phyloP scores from a whole-genome alignment of 1,284 basidiomycete genomes.

The Ceraceosorus bombacis region DNA sequence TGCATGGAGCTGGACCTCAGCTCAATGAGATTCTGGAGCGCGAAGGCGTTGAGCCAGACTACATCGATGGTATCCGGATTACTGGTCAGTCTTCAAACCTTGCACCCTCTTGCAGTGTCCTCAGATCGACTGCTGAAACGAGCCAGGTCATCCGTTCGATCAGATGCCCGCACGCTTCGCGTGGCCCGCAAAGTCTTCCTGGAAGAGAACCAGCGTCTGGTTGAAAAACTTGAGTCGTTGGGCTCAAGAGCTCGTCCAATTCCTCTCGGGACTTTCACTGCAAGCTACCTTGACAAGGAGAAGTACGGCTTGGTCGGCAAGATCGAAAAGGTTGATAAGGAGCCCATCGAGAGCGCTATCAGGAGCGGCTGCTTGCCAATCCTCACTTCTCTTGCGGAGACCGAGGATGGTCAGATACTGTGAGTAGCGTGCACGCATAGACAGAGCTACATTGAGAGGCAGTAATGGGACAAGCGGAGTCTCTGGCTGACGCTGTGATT shows the following conservation, averaged over 20 bases:
- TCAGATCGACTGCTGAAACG: constrained; percentile 3
- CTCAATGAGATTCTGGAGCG: constrained; percentile 48
- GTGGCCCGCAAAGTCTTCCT: constrained; percentile 47
- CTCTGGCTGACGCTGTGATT: not conserved
- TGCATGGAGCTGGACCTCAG: constrained; percentile 48
- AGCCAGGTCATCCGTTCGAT: not conserved
- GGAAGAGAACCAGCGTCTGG: constrained; percentile 46
- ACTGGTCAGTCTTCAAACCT: constrained; percentile 57
- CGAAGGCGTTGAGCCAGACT: constrained; percentile 47
- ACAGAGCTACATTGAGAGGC: not conserved
- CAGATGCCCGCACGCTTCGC: constrained; percentile 44
- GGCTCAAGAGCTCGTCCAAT: constrained; percentile 47
- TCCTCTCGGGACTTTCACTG: constrained; percentile 45
- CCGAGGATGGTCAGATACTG: constrained; percentile 47
- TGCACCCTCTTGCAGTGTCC: constrained; percentile 49
- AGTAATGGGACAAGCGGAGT: not conserved
- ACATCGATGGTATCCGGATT: constrained; percentile 48
- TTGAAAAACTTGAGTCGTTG: constrained; percentile 47
- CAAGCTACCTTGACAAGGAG: constrained; percentile 46
- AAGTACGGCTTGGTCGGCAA: constrained; percentile 49
- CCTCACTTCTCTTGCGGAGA: constrained; percentile 45
- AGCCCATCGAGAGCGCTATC: constrained; percentile 48
- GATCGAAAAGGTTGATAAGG: constrained; percentile 47
- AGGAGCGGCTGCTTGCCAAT: constrained; percentile 47
- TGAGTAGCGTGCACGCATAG: not conserved